Evolutionary conservation across 1,139 yeast genomes (phyloP).

Genomic region (Yamadazyma dendronema): DNA sequence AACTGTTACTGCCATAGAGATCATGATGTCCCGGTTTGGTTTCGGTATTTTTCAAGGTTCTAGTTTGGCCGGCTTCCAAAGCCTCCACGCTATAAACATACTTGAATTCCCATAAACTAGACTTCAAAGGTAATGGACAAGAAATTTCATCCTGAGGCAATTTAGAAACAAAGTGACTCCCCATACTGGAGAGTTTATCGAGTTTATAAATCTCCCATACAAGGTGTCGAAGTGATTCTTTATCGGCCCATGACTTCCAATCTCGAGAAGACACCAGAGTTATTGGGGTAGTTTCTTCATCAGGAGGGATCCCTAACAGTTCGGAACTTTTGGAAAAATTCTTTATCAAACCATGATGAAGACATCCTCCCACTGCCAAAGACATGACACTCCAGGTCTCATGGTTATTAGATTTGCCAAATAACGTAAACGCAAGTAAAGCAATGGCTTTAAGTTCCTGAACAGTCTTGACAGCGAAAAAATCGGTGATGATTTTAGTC

Average conservation of each 20-base stretch:
- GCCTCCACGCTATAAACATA: constrained; percentile 9
- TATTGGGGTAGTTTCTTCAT: constrained; percentile 2
- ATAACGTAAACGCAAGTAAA: constrained; percentile 24
- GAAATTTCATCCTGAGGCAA: constrained; percentile 11
- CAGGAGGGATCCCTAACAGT: not conserved
- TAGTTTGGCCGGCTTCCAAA: constrained; percentile 11
- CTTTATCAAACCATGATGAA: constrained; percentile 14
- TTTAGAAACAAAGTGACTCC: constrained; percentile 13
- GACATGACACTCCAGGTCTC: constrained; percentile 28
- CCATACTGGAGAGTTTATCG: constrained; percentile 19
- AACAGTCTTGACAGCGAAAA: constrained; percentile 21
- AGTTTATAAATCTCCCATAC: constrained; percentile 28
- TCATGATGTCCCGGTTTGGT: constrained; percentile 4
- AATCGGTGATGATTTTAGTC: constrained; percentile 18
- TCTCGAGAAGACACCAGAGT: constrained; percentile 10
- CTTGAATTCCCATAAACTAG: constrained; percentile 11
- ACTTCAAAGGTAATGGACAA: constrained; percentile 12
- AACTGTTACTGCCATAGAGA: constrained; percentile 14
- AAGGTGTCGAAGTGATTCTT: constrained; percentile 21
- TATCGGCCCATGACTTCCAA: constrained; percentile 21
- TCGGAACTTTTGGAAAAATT: constrained; percentile 6
- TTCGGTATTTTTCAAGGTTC: constrained; percentile 5
- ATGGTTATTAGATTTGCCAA: constrained; percentile 23
- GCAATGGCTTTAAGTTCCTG: constrained; percentile 24
- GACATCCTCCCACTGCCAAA: constrained; percentile 16